Conservation (phyloP, 2,329 filamentous ascomycete genomes). For the Venturia carpophila region DNA sequence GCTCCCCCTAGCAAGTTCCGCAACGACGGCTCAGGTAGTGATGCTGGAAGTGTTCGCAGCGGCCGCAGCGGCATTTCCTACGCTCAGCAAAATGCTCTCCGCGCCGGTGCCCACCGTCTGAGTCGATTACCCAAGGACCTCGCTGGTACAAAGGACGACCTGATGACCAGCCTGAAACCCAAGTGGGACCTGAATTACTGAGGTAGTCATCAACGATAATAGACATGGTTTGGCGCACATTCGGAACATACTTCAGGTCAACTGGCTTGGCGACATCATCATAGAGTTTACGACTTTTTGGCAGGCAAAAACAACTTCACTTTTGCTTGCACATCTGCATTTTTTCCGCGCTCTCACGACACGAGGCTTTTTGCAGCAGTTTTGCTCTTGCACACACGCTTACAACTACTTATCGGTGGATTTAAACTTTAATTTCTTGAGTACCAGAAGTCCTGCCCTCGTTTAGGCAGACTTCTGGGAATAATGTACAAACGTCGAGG, state of each 20-base stretch:
- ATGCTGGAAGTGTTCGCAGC: conserved; percentile 50
- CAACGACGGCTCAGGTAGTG: conserved; percentile 34
- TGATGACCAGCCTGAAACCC: conserved; percentile 52
- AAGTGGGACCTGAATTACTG: conserved; percentile 38
- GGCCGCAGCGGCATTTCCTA: conserved; percentile 72
- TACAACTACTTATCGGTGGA: neutral
- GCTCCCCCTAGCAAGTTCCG: conserved; percentile 69
- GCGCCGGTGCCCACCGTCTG: conserved; percentile 75
- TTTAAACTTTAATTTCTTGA: conserved; percentile 8
- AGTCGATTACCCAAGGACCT: conserved; percentile 74
- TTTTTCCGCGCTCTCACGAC: conserved; percentile 7
- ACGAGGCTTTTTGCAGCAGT: conserved; percentile 6
- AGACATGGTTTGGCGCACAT: conserved; percentile 6
- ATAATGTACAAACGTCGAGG: conserved; percentile 1
- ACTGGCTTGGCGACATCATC: conserved; percentile 4
- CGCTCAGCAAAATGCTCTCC: conserved; percentile 61
- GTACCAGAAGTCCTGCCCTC: neutral
- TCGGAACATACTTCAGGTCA: conserved; percentile 2
- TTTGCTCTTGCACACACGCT: neutral
- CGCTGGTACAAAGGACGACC: conserved; percentile 66
- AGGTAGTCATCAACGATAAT: conserved; percentile 1
- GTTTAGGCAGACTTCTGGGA: neutral
- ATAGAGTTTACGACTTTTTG: conserved; percentile 6
- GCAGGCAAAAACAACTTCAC: neutral
- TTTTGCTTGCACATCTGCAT: neutral